Evolutionary conservation across 306 rosid species (phyloP).

Genomic region (Amphicarpaea edgeworthii): DNA sequence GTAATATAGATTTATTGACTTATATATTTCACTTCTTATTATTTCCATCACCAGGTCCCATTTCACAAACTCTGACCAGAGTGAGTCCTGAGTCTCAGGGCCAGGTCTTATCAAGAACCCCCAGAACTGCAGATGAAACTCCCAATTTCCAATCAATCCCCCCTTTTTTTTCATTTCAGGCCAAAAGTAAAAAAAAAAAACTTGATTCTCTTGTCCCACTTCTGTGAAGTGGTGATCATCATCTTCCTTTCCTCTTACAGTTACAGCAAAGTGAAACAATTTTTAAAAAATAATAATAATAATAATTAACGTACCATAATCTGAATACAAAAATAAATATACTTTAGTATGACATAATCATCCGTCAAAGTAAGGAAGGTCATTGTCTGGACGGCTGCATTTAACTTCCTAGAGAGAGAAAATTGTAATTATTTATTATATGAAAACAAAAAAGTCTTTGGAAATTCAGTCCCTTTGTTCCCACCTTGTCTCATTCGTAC

Average conservation of each 20-base stretch:
- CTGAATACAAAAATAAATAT: constrained; percentile 24
- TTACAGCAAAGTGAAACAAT: neutral
- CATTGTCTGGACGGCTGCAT: constrained; percentile 51
- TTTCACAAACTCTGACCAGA: neutral
- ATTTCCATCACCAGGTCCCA: neutral
- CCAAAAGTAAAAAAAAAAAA: neutral
- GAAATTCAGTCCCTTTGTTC: constrained; percentile 48
- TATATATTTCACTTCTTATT: too few relatives aligned
- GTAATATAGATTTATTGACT: too few relatives aligned
- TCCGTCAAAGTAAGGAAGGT: constrained; percentile 8
- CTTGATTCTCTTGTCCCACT: neutral
- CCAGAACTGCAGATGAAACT: neutral
- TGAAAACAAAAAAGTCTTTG: constrained; percentile 15
- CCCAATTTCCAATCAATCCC: neutral
- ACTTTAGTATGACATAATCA: neutral
- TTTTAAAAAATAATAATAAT: too few relatives aligned
- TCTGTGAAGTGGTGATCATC: neutral
- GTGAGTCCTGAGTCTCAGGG: neutral
- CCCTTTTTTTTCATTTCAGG: neutral
- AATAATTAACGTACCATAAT: too few relatives aligned
- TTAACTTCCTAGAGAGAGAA: constrained; percentile 45
- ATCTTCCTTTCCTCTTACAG: neutral
- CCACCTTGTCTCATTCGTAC: constrained; percentile 38
- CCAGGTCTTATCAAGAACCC: neutral
- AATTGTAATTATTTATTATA: neutral